These are phyloP conservation scores for Daldinia childiae DNA, from an alignment of 495 filamentous ascomycete species.

Conservation along the genomic window DNA sequence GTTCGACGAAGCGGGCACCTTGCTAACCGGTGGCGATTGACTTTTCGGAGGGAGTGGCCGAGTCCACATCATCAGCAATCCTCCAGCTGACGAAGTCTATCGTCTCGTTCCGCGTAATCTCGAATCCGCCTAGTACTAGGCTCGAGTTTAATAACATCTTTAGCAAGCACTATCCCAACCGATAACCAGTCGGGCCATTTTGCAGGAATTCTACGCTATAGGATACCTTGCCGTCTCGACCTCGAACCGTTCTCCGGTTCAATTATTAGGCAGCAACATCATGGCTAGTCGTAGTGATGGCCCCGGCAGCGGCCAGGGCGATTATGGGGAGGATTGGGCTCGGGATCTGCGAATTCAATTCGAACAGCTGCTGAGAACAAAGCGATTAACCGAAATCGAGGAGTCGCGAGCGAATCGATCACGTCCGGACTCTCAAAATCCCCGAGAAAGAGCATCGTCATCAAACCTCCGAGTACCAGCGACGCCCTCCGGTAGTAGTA, in stretches of 20 bases:
- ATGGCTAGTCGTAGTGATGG: conserved; percentile 41
- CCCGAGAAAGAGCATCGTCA: conserved; percentile 56
- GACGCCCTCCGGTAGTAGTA: conserved; percentile 42
- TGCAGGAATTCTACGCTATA: conserved; percentile 9
- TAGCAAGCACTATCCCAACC: neutral
- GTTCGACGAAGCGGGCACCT: conserved; percentile 33
- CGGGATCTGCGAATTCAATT: conserved; percentile 68
- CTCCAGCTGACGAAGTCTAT: conserved; percentile 33
- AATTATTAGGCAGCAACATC: conserved; percentile 17
- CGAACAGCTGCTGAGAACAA: conserved; percentile 78
- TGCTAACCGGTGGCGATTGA: conserved; percentile 37
- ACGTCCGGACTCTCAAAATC: conserved; percentile 32
- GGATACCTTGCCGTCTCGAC: neutral
- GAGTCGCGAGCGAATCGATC: conserved; percentile 60
- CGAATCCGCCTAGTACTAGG: conserved; percentile 14
- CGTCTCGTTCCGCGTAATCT: conserved; percentile 32
- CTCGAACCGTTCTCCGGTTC: conserved; percentile 3
- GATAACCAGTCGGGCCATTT: neutral
- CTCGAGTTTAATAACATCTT: conserved; percentile 27
- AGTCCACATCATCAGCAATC: conserved; percentile 34
- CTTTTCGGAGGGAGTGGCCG: conserved; percentile 25
- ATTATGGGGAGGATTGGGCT: conserved; percentile 64
- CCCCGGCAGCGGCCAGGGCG: conserved; percentile 41
- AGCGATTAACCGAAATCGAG: conserved; percentile 79
- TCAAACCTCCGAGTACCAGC: conserved; percentile 51